Base-by-base conservation (phyloP, 2,329 filamentous ascomycete genomes). In the Botrytis paeoniae region DNA sequence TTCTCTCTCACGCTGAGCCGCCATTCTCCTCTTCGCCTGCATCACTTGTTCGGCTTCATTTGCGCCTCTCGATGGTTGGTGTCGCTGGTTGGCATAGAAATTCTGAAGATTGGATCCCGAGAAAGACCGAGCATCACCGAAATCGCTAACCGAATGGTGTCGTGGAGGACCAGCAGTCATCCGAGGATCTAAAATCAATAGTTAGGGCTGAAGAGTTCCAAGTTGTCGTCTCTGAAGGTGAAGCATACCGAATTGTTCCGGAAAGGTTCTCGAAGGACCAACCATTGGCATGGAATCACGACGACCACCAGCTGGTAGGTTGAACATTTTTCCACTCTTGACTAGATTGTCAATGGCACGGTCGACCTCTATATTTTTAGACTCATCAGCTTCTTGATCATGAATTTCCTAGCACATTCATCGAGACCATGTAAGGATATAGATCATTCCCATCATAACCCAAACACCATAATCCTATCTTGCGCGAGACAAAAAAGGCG, bases 21-120 rank as follows among this genome's bases (percentile, higher is more conserved):
- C 96, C 93, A 98, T 97, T 87, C 95, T 93, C 86, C 96, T 94
- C 89, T 98, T 98, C 81, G 94, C 95, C 90, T 98, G 96, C 88
- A 97, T 93, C 90, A 98, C 94, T 86, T 98, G 95, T 86, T 98
- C 96, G 83, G 94, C 93, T 86, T 98, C 96, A 87, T 88, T 91
- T 81, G 89, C 89, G 88, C 95, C 85, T 88, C 94, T 85, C 87
- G 94, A 86, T 87, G 89, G 89, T 85, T 95, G 94, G 84, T 97
- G 96, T 81, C 95, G 93, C 85, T 98, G 96, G 79, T 90, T 91
- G 81, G 94, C 93, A 84, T 98, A 98, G 84, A 95, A 98, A 82
- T 92, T 95, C 84, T 98, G 95, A 74, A 96, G 87, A 83, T 96
- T 95, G 77, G 92, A 90, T 73, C 88, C 88, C 76, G 91, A 89